Percentiles rank a stretch among this genome's conserved stretches.
phyloP scores from a whole-genome alignment of 1,284 basidiomycete species.

The Ganoderma sinense region DNA sequence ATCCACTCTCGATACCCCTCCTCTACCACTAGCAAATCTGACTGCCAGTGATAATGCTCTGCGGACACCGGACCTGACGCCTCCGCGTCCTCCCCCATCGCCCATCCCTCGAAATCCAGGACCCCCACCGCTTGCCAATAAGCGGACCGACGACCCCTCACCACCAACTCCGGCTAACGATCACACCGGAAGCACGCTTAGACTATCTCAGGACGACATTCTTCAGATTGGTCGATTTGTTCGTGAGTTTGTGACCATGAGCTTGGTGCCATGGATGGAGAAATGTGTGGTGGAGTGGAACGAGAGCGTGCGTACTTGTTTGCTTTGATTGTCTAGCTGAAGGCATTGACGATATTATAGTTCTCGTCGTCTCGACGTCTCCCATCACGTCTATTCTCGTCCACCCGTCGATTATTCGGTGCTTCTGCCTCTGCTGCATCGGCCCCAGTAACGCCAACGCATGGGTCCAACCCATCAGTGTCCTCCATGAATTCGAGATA shows the following conservation, averaged over 20 bases:
- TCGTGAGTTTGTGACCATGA: conserved; percentile 91
- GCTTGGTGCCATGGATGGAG: conserved; percentile 96
- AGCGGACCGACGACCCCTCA: conserved; percentile 10
- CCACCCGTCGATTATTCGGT: conserved; percentile 92
- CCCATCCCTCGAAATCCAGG: conserved; percentile 33
- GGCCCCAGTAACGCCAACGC: conserved; percentile 46
- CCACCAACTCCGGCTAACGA: conserved; percentile 22
- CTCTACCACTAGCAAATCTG: conserved; percentile 19
- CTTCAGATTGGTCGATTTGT: conserved; percentile 84
- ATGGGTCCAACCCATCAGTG: conserved; percentile 41
- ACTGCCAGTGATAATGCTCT: neutral
- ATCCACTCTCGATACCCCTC: conserved; percentile 39
- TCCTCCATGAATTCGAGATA: conserved; percentile 56
- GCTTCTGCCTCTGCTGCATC: conserved; percentile 54
- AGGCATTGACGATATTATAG: conserved; percentile 41
- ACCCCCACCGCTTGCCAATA: conserved; percentile 28
- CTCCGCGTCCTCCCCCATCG: conserved; percentile 28
- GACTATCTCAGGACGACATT: conserved; percentile 80
- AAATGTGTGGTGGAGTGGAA: conserved; percentile 94
- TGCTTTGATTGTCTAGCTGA: too few species aligned
- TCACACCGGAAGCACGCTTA: conserved; percentile 26
- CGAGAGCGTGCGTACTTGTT: conserved; percentile 67
- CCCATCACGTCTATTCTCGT: conserved; percentile 83
- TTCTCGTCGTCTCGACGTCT: conserved; percentile 87
- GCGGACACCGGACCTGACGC: conserved; percentile 20